Percentiles rank a stretch among this genome's conserved stretches.
Conservation (phyloP, 1,139 yeast genomes). For the Yamadazyma aaseri region DNA sequence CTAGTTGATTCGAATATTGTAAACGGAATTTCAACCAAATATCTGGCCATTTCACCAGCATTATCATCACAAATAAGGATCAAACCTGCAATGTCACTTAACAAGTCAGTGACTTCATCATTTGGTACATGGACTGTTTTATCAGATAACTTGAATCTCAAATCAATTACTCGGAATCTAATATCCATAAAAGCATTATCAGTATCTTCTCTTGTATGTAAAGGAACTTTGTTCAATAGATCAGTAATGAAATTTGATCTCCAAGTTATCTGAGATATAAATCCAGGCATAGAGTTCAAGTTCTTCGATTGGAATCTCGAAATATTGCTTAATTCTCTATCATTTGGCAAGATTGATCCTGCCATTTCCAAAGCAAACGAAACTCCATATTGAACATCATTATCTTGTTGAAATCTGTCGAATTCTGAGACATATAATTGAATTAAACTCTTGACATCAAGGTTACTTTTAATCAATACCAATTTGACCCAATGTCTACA, state of each 20-base stretch:
- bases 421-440: conserved; percentile 64
- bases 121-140: conserved; percentile 16
- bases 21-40: conserved; percentile 73
- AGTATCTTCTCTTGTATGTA: conserved; percentile 30
- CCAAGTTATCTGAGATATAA: conserved; percentile 80
- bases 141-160: conserved; percentile 14
- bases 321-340: conserved; percentile 51
- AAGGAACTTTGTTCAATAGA: conserved; percentile 34
- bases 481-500: conserved; percentile 66
- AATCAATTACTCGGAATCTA: conserved; percentile 16
- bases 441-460: conserved; percentile 75
- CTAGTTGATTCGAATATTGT: conserved; percentile 56
- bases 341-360: conserved; percentile 63
- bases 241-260: conserved; percentile 52
- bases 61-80: conserved; percentile 45
- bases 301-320: conserved; percentile 25
- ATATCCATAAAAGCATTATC: conserved; percentile 27
- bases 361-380: conserved; percentile 91
- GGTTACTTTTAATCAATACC: conserved; percentile 55
- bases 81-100: conserved; percentile 51
- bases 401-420: conserved; percentile 29
- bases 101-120: conserved; percentile 38
- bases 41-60: conserved; percentile 53
- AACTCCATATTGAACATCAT: conserved; percentile 68
- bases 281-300: conserved; percentile 66